Conservation (phyloP, 1,284 basidiomycete genomes). For the Malassezia caprae region DNA sequence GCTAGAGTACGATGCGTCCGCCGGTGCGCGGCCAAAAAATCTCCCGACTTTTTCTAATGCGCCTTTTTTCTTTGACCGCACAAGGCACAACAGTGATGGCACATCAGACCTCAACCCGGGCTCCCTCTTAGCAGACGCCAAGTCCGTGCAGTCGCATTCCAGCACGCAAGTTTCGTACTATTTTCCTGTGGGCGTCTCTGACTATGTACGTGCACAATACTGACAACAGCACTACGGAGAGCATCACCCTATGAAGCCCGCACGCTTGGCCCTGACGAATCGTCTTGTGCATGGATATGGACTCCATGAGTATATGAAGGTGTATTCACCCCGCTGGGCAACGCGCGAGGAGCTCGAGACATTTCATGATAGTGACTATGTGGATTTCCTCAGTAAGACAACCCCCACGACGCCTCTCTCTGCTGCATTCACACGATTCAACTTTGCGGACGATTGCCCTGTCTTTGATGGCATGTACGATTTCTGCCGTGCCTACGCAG, state of each 20-base stretch:
- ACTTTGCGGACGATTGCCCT: slow-evolving; percentile 48
- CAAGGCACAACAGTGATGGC: slow-evolving; percentile 21
- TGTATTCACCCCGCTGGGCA: slow-evolving; percentile 78
- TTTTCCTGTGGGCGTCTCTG: slow-evolving; percentile 83
- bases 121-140: slow-evolving; percentile 13
- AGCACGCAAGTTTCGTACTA: slow-evolving; percentile 79
- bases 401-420: slow-evolving; percentile 39
- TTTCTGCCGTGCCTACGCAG: slow-evolving; percentile 44
- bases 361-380: slow-evolving; percentile 86
- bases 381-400: slow-evolving; percentile 74
- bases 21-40: slow-evolving; percentile 16
- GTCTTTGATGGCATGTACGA: slow-evolving; percentile 49
- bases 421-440: slow-evolving; percentile 41
- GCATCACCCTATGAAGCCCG: slow-evolving; percentile 96
- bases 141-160: slow-evolving; percentile 33
- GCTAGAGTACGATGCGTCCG: slow-evolving; percentile 35
- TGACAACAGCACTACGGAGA: slow-evolving; percentile 56
- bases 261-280: slow-evolving; percentile 85
- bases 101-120: slow-evolving; percentile 20
- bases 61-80: slow-evolving; percentile 43
- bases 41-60: slow-evolving; percentile 38
- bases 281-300: slow-evolving; percentile 92
- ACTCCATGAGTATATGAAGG: slow-evolving; percentile 87
- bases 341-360: slow-evolving; percentile 77
- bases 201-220: slow-evolving; percentile 52